Conservation (phyloP, 768 basidiomycete genomes). For the Boletus rubroflammeus region DNA sequence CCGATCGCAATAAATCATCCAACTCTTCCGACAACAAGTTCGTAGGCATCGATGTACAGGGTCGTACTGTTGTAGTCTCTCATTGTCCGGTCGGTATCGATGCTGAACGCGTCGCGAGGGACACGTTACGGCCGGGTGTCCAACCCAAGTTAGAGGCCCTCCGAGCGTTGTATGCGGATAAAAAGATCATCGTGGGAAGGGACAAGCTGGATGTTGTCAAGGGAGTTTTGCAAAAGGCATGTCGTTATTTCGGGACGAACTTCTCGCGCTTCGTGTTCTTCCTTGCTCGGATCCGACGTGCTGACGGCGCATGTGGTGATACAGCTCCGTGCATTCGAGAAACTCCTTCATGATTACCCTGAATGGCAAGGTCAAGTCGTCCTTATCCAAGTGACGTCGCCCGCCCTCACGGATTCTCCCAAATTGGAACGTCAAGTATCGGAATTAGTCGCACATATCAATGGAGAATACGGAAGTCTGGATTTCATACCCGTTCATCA, state of each 20-base stretch:
- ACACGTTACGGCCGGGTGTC: slow-evolving; percentile 81
- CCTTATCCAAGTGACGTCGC: slow-evolving; percentile 82
- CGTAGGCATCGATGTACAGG: slow-evolving; percentile 74
- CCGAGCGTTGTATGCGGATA: slow-evolving; percentile 81
- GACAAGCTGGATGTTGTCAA: slow-evolving; percentile 99
- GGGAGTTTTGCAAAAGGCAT: slow-evolving; percentile 91
- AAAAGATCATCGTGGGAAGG: slow-evolving; percentile 97
- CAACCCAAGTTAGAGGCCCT: slow-evolving; percentile 88
- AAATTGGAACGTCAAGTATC: slow-evolving; percentile 92
- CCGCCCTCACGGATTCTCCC: slow-evolving; percentile 86
- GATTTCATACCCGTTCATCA: slow-evolving; percentile 98
- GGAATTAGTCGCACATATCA: slow-evolving; percentile 92
- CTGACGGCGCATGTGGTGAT: background rate
- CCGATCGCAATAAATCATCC: slow-evolving; percentile 7
- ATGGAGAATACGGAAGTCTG: slow-evolving; percentile 89
- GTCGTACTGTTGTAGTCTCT: slow-evolving; percentile 75
- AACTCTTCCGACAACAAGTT: slow-evolving; percentile 19
- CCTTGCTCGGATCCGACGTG: background rate
- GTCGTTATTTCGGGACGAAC: background rate
- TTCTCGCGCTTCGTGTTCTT: background rate
- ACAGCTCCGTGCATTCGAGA: slow-evolving; percentile 92
- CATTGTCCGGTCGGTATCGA: slow-evolving; percentile 97
- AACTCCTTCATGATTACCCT: slow-evolving; percentile 88
- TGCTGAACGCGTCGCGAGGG: slow-evolving; percentile 80
- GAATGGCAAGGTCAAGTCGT: slow-evolving; percentile 92